These are phyloP conservation scores for Coelastrella sp. DNA, from an alignment of 139 green algal genomes.

Conservation along the genomic window DNA sequence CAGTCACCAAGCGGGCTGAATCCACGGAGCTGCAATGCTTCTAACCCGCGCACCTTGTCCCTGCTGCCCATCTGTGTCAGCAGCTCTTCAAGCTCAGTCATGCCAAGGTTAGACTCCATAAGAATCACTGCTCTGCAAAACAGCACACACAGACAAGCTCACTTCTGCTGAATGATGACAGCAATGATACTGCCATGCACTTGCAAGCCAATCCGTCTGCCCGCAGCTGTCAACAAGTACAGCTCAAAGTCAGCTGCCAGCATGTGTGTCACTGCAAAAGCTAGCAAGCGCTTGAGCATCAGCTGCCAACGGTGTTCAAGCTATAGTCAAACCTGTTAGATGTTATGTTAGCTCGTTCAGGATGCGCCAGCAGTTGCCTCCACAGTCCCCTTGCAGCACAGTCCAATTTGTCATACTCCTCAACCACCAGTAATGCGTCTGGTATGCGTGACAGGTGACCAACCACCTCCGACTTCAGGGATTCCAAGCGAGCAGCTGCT, in stretches of 20 bases:
- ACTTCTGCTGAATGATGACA: neutral
- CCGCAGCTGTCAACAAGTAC: too few relatives aligned
- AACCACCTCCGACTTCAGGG: conserved; percentile 69
- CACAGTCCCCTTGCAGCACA: conserved; percentile 82
- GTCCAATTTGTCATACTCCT: conserved; percentile 98
- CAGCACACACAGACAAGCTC: neutral
- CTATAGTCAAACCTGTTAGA: conserved; percentile 55
- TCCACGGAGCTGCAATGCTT: neutral
- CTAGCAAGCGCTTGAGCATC: neutral
- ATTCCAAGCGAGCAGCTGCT: conserved; percentile 66
- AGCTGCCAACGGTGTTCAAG: neutral
- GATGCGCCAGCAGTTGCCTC: conserved; percentile 82
- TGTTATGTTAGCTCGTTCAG: conserved; percentile 69
- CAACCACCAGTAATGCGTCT: conserved; percentile 90
- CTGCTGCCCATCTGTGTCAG: conserved; percentile 61
- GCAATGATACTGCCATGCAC: neutral
- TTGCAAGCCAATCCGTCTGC: too few relatives aligned
- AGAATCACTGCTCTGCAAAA: conserved; percentile 81
- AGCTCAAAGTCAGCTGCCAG: too few relatives aligned
- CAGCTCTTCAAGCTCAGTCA: conserved; percentile 80
- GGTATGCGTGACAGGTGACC: conserved; percentile 51
- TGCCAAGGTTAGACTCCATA: conserved; percentile 92
- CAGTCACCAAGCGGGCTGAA: neutral
- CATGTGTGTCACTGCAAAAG: neutral
- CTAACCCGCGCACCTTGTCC: conserved; percentile 48